phyloP scores from a whole-genome alignment of 2,329 filamentous ascomycete genomes.

The Lachnellula arida region DNA sequence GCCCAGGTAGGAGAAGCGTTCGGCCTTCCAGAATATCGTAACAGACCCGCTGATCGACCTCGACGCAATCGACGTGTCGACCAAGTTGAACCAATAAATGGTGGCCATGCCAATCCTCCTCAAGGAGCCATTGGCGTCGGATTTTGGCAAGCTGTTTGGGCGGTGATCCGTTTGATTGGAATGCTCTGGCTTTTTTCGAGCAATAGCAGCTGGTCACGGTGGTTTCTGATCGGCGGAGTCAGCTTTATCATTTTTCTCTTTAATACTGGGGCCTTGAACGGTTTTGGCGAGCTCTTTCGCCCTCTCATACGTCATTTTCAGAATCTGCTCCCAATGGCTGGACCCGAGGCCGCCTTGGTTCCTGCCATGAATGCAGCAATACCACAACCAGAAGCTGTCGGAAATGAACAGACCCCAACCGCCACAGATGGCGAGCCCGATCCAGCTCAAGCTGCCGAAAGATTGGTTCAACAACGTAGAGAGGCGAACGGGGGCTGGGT shows the following conservation, averaged over 20 bases:
- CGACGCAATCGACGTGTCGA: constrained; percentile 16
- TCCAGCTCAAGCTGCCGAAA: constrained; percentile 49
- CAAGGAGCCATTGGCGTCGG: constrained; percentile 28
- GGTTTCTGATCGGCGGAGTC: constrained; percentile 49
- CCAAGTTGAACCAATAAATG: constrained; percentile 8
- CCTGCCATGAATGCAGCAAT: constrained; percentile 31
- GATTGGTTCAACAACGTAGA: constrained; percentile 45
- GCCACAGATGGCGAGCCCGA: constrained; percentile 33
- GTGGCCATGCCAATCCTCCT: constrained; percentile 26
- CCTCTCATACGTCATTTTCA: constrained; percentile 56
- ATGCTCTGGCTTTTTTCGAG: constrained; percentile 63
- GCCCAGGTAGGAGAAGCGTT: constrained; percentile 6
- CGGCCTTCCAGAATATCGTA: constrained; percentile 24
- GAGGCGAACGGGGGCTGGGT: constrained; percentile 46
- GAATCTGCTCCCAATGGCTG: constrained; percentile 51
- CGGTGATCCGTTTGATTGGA: constrained; percentile 50
- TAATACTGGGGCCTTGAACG: constrained; percentile 56
- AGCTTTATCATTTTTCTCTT: constrained; percentile 53
- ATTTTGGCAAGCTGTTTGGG: constrained; percentile 59
- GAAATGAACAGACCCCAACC: constrained; percentile 2
- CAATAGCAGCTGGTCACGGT: constrained; percentile 54
- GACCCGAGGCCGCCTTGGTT: constrained; percentile 32
- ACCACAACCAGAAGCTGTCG: constrained; percentile 22
- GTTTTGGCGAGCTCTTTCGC: constrained; percentile 49
- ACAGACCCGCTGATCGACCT: constrained; percentile 18